Percentiles rank a stretch among this genome's conserved stretches.
Conservation (phyloP, 192 early-diverging fungal species). For the Coemansia sp. region DNA sequence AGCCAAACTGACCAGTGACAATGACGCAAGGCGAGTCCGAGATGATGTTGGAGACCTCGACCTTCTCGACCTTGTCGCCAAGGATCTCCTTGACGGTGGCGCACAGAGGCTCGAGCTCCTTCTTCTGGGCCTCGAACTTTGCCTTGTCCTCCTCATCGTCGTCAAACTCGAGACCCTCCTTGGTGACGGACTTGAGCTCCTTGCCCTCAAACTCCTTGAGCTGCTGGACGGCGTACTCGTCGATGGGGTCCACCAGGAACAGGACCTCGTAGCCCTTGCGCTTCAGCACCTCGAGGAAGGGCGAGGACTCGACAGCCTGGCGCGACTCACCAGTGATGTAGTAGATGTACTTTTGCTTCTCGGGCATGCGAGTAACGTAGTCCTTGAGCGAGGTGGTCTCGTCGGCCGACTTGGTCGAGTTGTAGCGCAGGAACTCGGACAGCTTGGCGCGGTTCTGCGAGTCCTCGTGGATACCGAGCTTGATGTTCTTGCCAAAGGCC, state of each 20-base stretch:
- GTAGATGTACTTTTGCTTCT: constrained; percentile 99
- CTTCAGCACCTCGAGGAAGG: constrained; percentile 98
- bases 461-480: constrained; percentile 99
- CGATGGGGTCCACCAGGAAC: constrained; percentile 98
- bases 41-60: constrained; percentile 92
- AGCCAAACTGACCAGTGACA: constrained; percentile 97
- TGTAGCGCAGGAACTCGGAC: constrained; percentile 94
- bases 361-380: constrained; percentile 99
- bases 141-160: constrained; percentile 99
- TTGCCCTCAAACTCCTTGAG: constrained; percentile 99
- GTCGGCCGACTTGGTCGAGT: constrained; percentile 98
- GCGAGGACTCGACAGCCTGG: constrained; percentile 92
- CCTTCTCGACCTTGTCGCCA: constrained; percentile 97
- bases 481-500: constrained; percentile 98
- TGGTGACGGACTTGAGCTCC: constrained; percentile 96
- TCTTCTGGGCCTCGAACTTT: constrained; percentile 89
- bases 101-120: constrained; percentile 88
- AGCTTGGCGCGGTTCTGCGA: constrained; percentile 95
- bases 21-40: constrained; percentile 97
- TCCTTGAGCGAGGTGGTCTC: constrained; percentile 99
- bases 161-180: constrained; percentile 99
- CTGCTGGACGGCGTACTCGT: constrained; percentile 98
- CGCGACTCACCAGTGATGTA: constrained; percentile 97
- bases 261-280: constrained; percentile 99
- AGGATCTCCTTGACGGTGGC: constrained; percentile 97